Evolutionary conservation across 148 eudicot genomes (phyloP).

Genomic region (Rhododendron kiyosumense): DNA sequence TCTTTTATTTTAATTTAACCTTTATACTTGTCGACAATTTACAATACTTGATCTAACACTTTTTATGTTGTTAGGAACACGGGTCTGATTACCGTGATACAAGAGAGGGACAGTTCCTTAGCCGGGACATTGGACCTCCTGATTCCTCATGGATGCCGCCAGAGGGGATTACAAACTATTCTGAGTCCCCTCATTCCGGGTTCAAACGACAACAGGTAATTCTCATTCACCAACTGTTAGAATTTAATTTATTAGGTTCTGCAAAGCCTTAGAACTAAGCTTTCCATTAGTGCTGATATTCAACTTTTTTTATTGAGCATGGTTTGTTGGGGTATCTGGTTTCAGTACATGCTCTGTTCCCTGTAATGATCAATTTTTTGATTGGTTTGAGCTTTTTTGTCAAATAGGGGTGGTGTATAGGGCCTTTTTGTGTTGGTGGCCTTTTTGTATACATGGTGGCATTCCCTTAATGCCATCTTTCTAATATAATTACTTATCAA

Average conservation of each 20-base stretch:
- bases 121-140: conserved; percentile 35
- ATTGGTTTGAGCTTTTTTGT: too few species aligned
- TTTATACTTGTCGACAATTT: not conserved
- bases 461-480: too few species aligned
- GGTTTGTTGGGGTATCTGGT: not conserved
- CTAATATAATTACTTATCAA: too few species aligned
- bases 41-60: not conserved
- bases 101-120: conserved; percentile 45
- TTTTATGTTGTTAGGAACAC: conserved; percentile 49
- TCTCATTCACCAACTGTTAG: not conserved
- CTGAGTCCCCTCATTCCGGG: conserved; percentile 49
- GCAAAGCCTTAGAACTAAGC: not conserved
- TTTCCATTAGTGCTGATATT: not conserved
- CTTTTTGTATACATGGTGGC: too few species aligned
- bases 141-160: conserved; percentile 57
- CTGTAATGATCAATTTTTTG: too few species aligned
- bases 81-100: conserved; percentile 47
- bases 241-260: not conserved
- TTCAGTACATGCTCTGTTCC: not conserved
- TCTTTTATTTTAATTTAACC: not conserved
- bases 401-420: too few species aligned
- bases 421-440: too few species aligned
- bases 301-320: not conserved
- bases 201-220: conserved; percentile 59
- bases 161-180: conserved; percentile 33